Percentiles rank a stretch among this genome's conserved stretches.
phyloP scores from a whole-genome alignment of 192 early-diverging fungal species.

The Entomortierella chlamydospora region DNA sequence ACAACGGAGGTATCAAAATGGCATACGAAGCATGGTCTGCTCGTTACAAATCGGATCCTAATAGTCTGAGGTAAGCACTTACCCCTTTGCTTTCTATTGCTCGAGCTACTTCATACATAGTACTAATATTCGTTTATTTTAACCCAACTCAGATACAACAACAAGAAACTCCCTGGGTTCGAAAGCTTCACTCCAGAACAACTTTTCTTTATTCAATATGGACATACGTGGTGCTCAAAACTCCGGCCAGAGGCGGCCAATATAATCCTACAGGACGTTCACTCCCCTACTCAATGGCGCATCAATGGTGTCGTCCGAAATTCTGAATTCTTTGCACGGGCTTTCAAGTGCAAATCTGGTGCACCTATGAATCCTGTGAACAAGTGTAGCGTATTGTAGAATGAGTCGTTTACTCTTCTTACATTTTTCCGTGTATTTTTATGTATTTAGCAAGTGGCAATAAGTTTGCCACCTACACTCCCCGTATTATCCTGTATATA shows the following conservation, averaged over 20 bases:
- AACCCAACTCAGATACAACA: constrained; percentile 15
- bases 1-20: constrained; percentile 71
- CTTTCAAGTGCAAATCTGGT: constrained; percentile 73
- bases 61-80: constrained; percentile 45
- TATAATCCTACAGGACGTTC: constrained; percentile 60
- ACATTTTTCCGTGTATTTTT: neutral
- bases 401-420: neutral
- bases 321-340: constrained; percentile 72
- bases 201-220: constrained; percentile 76
- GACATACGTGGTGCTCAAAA: constrained; percentile 69
- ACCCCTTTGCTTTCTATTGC: neutral
- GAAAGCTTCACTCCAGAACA: constrained; percentile 65
- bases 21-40: constrained; percentile 59
- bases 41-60: constrained; percentile 14
- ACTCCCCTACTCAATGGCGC: constrained; percentile 70
- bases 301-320: constrained; percentile 78
- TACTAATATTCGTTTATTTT: neutral
- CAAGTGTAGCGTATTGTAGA: constrained; percentile 57
- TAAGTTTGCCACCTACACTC: too few relatives aligned
- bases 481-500: too few relatives aligned
- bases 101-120: too few relatives aligned
- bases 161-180: constrained; percentile 60
- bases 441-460: neutral
- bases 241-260: constrained; percentile 35
- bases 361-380: constrained; percentile 76